These are phyloP conservation scores for Penicillium odoratum DNA, from an alignment of 495 filamentous ascomycete species.

Conservation along the genomic window DNA sequence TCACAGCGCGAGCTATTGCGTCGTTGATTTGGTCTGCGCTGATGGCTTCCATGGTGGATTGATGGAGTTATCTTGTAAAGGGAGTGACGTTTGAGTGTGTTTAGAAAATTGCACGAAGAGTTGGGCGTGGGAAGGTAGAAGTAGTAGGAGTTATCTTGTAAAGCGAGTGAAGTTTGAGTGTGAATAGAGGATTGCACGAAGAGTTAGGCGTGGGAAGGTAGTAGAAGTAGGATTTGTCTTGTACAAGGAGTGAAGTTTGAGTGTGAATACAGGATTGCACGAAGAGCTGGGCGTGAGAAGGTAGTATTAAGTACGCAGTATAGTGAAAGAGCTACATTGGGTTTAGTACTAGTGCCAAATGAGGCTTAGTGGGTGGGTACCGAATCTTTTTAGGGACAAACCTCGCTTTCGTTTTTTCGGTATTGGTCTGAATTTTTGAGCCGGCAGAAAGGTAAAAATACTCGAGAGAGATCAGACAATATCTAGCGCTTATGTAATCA, in stretches of 20 bases:
- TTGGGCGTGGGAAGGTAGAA: background rate
- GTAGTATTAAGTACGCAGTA: constrained; percentile 6
- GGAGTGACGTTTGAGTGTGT: constrained; percentile 3
- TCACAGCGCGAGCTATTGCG: constrained; percentile 12
- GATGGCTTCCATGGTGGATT: constrained; percentile 6
- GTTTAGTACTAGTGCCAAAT: constrained; percentile 8
- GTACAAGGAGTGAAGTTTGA: constrained; percentile 1
- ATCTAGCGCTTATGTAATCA: no score
- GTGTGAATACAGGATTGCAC: background rate
- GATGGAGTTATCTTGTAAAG: constrained; percentile 7
- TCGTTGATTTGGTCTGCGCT: constrained; percentile 1
- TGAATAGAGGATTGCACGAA: constrained; percentile 6
- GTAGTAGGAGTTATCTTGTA: constrained; percentile 5
- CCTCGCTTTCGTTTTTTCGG: no score
- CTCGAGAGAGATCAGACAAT: no score
- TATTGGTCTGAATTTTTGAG: no score
- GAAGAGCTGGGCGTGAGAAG: constrained; percentile 3
- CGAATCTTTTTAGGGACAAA: background rate
- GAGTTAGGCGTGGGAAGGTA: constrained; percentile 1
- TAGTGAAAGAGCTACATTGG: constrained; percentile 1
- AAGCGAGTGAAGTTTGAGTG: constrained; percentile 2
- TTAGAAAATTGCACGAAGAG: constrained; percentile 7
- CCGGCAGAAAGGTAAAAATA: no score
- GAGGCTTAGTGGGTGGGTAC: constrained; percentile 1
- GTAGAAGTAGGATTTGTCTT: constrained; percentile 2